Evolutionary conservation across 2,329 filamentous ascomycete genomes (phyloP).

Genomic region (Colletotrichum siamense): DNA sequence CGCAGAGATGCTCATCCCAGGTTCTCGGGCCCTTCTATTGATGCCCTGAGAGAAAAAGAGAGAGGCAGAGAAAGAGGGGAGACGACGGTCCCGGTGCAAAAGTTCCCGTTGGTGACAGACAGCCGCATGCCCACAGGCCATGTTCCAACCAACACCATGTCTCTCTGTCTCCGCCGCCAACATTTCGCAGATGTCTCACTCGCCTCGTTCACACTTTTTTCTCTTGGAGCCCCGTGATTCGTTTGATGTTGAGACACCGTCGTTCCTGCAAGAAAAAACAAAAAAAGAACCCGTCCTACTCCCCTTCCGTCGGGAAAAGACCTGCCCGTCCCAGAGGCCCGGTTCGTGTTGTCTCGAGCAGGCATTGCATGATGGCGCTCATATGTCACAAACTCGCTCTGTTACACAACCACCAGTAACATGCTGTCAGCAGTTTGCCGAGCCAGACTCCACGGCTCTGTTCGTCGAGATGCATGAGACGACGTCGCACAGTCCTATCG

Average conservation of each 20-base stretch:
- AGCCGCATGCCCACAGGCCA: background rate
- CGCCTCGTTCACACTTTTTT: background rate
- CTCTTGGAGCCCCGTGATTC: background rate
- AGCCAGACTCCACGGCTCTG: background rate
- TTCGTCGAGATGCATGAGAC: slow-evolving; percentile 1
- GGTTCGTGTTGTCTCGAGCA: background rate
- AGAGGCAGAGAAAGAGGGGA: background rate
- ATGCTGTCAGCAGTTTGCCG: background rate
- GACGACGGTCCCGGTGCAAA: background rate
- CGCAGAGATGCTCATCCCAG: slow-evolving; percentile 3
- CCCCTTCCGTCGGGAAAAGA: background rate
- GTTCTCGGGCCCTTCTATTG: background rate
- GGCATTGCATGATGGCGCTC: background rate
- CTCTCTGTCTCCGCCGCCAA: background rate
- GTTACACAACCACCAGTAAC: background rate
- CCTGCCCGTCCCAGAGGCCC: background rate
- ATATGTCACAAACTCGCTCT: background rate
- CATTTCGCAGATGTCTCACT: background rate
- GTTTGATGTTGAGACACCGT: background rate
- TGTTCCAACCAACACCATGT: background rate
- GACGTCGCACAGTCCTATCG: background rate
- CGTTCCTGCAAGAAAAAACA: background rate
- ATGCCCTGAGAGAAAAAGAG: background rate
- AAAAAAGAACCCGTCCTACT: background rate
- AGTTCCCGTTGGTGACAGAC: background rate